Evolutionary conservation across 2,329 filamentous ascomycete species (phyloP).

Genomic region (Colletotrichum lindemuthianum): DNA sequence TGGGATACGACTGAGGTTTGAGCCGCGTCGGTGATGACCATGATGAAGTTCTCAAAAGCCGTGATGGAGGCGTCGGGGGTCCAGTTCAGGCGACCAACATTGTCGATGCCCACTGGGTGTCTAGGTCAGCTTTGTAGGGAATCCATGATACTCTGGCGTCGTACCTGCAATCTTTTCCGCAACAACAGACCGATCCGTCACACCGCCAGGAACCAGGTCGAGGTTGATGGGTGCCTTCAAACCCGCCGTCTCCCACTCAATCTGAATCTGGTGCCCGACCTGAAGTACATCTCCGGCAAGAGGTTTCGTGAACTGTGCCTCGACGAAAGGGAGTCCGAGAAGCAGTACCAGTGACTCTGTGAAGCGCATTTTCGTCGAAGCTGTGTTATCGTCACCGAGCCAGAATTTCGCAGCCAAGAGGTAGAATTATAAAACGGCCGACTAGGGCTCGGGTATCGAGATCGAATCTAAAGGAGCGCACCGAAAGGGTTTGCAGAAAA

Average conservation of each 20-base stretch:
- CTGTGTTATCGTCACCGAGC: conserved; percentile 3
- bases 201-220: conserved; percentile 38
- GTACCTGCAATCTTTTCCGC: conserved; percentile 39
- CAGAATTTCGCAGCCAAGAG: background rate
- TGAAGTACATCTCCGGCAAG: conserved; percentile 20
- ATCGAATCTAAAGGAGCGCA: conserved; percentile 23
- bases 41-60: conserved; percentile 38
- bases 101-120: conserved; percentile 36
- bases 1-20: conserved; percentile 32
- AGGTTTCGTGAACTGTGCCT: conserved; percentile 37
- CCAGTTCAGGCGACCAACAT: conserved; percentile 38
- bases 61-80: conserved; percentile 37
- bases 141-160: background rate
- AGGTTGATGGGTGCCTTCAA: conserved; percentile 39
- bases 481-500: conserved; percentile 19
- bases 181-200: conserved; percentile 34
- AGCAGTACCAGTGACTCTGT: conserved; percentile 29
- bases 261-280: conserved; percentile 34
- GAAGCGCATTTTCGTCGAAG: conserved; percentile 25
- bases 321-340: conserved; percentile 20
- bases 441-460: conserved; percentile 29
- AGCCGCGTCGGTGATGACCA: conserved; percentile 39
- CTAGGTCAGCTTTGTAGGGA: background rate
- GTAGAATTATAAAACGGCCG: conserved; percentile 19
- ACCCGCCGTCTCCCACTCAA: conserved; percentile 38